Percentiles rank a stretch among this genome's conserved stretches.
These are phyloP conservation scores for Cronartium quercuum DNA, from an alignment of 1,284 basidiomycete species.

Conservation along the genomic window DNA sequence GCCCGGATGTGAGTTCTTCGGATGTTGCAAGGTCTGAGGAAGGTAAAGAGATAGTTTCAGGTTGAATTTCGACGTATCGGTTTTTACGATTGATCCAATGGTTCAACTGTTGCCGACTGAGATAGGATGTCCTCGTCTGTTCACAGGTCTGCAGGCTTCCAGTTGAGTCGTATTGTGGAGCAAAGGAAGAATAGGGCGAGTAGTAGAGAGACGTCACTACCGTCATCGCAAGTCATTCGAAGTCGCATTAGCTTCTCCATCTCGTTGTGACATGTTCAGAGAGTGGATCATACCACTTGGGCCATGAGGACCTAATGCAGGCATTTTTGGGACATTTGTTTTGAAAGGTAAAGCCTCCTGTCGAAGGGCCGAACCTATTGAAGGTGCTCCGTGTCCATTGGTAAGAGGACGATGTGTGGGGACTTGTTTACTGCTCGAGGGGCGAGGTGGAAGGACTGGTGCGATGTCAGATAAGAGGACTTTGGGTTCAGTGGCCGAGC, in stretches of 20 bases:
- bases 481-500: background rate
- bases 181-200: constrained; percentile 39
- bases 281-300: constrained; percentile 12
- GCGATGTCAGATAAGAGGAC: background rate
- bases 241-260: background rate
- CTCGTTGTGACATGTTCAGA: background rate
- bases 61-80: constrained; percentile 9
- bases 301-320: background rate
- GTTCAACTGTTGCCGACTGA: constrained; percentile 13
- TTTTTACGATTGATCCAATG: constrained; percentile 12
- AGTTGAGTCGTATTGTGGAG: constrained; percentile 30
- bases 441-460: background rate
- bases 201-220: constrained; percentile 32
- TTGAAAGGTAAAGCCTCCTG: background rate
- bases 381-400: background rate
- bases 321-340: background rate
- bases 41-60: background rate
- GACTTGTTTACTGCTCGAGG: background rate
- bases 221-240: background rate
- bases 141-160: constrained; percentile 14
- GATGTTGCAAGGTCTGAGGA: background rate
- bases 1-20: background rate
- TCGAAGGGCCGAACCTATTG: background rate
- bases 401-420: background rate
- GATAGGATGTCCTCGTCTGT: background rate